Percentiles rank a stretch among this genome's conserved stretches.
phyloP scores from a whole-genome alignment of 2,329 filamentous ascomycete genomes.

The Stachybotrys chartarum region DNA sequence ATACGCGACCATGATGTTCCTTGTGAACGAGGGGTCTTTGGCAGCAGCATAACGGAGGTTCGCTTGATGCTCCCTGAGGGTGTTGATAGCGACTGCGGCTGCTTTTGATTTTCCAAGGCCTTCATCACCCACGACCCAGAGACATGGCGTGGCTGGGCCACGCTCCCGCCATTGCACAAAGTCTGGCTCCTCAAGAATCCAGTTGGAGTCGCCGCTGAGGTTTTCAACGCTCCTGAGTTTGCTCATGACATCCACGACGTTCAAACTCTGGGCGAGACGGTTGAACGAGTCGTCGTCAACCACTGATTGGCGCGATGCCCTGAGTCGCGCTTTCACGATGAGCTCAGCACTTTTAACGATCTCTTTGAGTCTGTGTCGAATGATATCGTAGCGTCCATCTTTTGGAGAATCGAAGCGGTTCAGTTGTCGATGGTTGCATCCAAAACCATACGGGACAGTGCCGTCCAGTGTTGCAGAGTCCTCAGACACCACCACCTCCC shows the following conservation, averaged over 20 bases:
- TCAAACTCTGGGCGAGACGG: neutral
- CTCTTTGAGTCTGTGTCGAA: neutral
- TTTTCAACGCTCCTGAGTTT: neutral
- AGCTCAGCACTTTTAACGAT: neutral
- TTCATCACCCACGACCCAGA: neutral
- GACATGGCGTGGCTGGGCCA: neutral
- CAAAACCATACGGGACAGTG: neutral
- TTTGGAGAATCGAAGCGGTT: neutral
- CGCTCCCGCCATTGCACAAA: neutral
- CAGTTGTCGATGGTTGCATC: neutral
- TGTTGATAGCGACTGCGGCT: neutral
- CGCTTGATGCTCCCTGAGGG: neutral
- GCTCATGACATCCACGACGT: neutral
- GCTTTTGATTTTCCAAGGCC: neutral
- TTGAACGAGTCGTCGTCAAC: neutral
- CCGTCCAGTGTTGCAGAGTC: neutral
- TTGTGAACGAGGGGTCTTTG: neutral
- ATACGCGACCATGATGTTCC: neutral
- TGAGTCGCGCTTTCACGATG: neutral
- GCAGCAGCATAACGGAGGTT: neutral
- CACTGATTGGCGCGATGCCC: neutral
- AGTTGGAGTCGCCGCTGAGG: neutral
- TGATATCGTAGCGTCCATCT: neutral
- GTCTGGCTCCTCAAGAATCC: neutral
- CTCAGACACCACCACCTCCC: neutral